phyloP scores from a whole-genome alignment of 2,329 filamentous ascomycete species.

The Lasiodiplodia gonubiensis region DNA sequence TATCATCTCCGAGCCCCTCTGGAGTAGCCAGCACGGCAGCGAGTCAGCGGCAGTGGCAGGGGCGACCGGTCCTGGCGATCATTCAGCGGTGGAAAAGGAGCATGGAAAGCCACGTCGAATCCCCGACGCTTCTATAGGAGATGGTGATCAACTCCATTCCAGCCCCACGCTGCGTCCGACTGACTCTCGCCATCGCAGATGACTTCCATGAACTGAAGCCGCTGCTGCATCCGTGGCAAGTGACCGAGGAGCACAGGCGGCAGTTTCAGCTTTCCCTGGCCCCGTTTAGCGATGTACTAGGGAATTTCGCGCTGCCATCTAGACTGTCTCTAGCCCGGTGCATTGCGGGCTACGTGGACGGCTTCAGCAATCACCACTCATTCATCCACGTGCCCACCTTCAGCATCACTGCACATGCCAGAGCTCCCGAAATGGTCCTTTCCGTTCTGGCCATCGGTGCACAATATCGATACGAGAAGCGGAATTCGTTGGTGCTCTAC shows the following conservation, averaged over 20 bases:
- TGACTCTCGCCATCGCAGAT: slow-evolving; percentile 2
- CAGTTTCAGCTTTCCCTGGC: background rate
- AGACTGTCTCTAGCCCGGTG: slow-evolving; percentile 11
- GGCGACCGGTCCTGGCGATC: too few species aligned
- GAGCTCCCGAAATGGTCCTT: background rate
- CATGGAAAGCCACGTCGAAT: background rate
- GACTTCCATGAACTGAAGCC: slow-evolving; percentile 26
- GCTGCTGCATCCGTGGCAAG: slow-evolving; percentile 17
- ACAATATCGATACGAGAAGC: slow-evolving; percentile 21
- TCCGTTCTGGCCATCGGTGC: slow-evolving; percentile 14
- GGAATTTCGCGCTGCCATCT: slow-evolving; percentile 8
- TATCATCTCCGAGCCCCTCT: slow-evolving; percentile 4
- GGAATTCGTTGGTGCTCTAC: slow-evolving; percentile 7
- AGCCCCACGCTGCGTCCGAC: slow-evolving; percentile 30
- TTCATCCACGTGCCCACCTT: slow-evolving; percentile 24
- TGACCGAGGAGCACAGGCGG: slow-evolving; percentile 15
- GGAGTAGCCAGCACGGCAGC: background rate
- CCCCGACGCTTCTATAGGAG: slow-evolving; percentile 11
- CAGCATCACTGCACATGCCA: background rate
- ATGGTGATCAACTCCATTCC: slow-evolving; percentile 8
- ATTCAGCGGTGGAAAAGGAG: background rate
- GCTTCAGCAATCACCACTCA: slow-evolving; percentile 18
- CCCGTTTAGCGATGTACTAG: background rate
- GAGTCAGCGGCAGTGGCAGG: background rate
- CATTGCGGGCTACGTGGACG: slow-evolving; percentile 18